Percentiles rank a stretch among this genome's conserved stretches.
These are phyloP conservation scores for Penicillium turbatum DNA, from an alignment of 495 filamentous ascomycete genomes.

Conservation along the genomic window DNA sequence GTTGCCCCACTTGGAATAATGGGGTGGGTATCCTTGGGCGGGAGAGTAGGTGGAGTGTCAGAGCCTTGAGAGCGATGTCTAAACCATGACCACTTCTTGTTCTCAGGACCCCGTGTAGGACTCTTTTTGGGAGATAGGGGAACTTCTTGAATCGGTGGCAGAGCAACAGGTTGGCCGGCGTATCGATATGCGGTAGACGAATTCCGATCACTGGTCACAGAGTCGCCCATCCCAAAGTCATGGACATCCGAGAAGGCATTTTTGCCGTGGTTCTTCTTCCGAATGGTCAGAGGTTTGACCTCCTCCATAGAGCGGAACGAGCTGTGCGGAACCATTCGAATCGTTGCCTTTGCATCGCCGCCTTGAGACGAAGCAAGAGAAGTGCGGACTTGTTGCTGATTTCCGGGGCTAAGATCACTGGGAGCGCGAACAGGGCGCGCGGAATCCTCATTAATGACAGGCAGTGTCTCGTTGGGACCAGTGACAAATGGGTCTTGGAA, in stretches of 20 bases:
- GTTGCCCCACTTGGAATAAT: constrained; percentile 27
- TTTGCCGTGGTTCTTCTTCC: constrained; percentile 40
- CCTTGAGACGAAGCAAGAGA: constrained; percentile 26
- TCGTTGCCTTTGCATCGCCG: constrained; percentile 34
- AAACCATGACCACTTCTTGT: constrained; percentile 65
- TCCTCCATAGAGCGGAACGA: constrained; percentile 38
- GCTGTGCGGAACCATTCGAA: constrained; percentile 47
- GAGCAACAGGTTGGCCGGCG: constrained; percentile 14
- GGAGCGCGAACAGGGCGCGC: constrained; percentile 14
- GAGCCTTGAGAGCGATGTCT: constrained; percentile 49
- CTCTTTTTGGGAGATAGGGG: constrained; percentile 27
- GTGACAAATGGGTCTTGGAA: constrained; percentile 55
- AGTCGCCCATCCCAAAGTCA: constrained; percentile 1
- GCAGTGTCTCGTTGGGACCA: constrained; percentile 33
- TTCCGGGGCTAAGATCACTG: constrained; percentile 2
- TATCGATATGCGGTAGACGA: constrained; percentile 21
- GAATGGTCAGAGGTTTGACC: constrained; percentile 50
- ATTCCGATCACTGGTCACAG: not conserved
- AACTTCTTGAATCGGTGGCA: constrained; percentile 33
- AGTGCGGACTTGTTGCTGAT: not conserved
- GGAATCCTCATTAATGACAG: constrained; percentile 51
- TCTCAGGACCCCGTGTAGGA: constrained; percentile 22
- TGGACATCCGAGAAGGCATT: not conserved
- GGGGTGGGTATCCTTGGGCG: constrained; percentile 15
- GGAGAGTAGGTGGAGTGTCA: constrained; percentile 20